These are phyloP conservation scores for Jatropha podagrica DNA, from an alignment of 441 rosid genomes.

Conservation along the genomic window DNA sequence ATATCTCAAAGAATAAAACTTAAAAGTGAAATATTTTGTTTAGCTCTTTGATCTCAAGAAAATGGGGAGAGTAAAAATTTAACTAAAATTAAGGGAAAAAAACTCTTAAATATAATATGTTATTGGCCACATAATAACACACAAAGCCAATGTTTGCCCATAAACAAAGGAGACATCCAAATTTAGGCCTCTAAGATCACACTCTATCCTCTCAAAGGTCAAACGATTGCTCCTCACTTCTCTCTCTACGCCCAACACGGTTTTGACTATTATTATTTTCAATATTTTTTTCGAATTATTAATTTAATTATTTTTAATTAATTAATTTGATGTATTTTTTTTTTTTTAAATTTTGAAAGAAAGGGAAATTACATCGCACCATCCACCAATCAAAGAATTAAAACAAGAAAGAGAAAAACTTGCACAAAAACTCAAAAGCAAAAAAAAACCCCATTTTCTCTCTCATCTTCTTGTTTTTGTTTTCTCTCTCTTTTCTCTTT, in stretches of 20 bases:
- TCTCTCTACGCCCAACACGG: conserved; percentile 34
- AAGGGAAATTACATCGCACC: conserved; percentile 35
- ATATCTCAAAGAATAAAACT: too few species aligned
- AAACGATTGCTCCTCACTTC: conserved; percentile 26
- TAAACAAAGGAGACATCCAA: conserved; percentile 45
- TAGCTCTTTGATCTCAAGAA: too few species aligned
- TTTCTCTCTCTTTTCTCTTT: conserved; percentile 28
- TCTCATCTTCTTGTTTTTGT: conserved; percentile 16
- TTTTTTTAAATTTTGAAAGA: conserved; percentile 18
- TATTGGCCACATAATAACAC: conserved; percentile 19
- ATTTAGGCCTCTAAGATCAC: conserved; percentile 32
- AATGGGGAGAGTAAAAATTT: background rate
- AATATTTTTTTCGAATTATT: background rate
- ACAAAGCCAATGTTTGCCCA: conserved; percentile 36
- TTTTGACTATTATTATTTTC: conserved; percentile 30
- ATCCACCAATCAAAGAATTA: conserved; percentile 44
- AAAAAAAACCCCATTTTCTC: conserved; percentile 31
- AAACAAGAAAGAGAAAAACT: conserved; percentile 13
- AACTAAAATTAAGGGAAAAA: conserved; percentile 20
- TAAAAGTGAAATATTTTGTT: too few species aligned
- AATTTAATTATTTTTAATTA: conserved; percentile 5
- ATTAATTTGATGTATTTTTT: conserved; percentile 5
- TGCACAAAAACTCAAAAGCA: conserved; percentile 4
- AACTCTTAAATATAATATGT: background rate
- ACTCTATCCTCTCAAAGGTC: conserved; percentile 26